Conservation (phyloP, 129 eudicot species). For the Solidago caesia region DNA sequence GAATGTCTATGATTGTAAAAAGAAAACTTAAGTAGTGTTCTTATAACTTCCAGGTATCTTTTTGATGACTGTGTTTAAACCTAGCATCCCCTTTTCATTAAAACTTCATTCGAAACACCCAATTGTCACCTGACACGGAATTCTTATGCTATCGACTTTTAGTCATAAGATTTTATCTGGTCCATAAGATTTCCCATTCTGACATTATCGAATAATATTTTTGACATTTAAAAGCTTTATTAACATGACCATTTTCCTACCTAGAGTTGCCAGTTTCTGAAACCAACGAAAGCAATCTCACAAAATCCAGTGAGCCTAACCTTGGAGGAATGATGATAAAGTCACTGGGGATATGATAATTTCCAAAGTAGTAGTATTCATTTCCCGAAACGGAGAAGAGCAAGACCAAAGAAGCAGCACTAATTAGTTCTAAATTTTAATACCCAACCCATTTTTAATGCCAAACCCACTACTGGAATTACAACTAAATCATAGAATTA, state of each 20-base stretch:
- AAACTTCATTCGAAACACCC: neutral
- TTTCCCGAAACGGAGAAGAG: neutral
- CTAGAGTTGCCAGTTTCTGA: neutral
- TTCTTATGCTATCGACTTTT: constrained; percentile 4
- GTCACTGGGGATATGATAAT: neutral
- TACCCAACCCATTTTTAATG: neutral
- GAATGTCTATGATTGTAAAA: constrained; percentile 19
- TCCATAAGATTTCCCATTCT: neutral
- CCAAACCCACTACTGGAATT: neutral
- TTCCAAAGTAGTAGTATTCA: neutral
- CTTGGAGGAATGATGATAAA: neutral
- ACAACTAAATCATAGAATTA: neutral
- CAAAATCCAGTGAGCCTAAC: neutral
- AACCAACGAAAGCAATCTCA: neutral
- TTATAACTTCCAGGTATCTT: neutral
- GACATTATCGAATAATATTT: neutral
- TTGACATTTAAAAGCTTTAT: neutral
- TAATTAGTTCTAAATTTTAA: neutral
- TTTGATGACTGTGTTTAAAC: neutral
- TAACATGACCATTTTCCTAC: neutral
- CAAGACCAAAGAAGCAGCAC: neutral
- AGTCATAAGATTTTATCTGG: neutral
- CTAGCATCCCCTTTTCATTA: neutral
- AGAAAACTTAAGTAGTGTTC: neutral
- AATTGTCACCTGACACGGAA: neutral